phyloP scores from a whole-genome alignment of 2,329 filamentous ascomycete species.

The Fusarium sp. region DNA sequence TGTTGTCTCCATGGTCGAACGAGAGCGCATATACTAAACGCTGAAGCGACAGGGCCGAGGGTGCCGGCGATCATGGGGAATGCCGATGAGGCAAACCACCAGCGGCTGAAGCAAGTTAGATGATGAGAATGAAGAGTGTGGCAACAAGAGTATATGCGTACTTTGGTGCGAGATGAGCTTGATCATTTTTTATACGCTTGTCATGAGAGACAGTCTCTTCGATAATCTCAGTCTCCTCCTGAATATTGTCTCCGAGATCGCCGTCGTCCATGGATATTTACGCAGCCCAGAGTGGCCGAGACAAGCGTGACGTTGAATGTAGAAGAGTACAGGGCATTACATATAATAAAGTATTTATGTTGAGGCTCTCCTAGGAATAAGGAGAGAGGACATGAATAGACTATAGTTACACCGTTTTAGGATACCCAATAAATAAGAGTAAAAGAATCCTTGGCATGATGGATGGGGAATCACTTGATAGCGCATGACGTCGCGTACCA shows the following conservation, averaged over 20 bases:
- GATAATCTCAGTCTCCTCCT: slow-evolving; percentile 48
- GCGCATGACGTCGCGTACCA: slow-evolving; percentile 20
- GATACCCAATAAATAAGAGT: slow-evolving; percentile 1
- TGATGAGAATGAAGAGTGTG: not conserved
- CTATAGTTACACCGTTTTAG: not conserved
- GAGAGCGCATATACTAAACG: slow-evolving; percentile 88
- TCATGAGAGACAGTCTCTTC: slow-evolving; percentile 41
- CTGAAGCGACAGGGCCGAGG: slow-evolving; percentile 85
- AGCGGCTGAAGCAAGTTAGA: slow-evolving; percentile 56
- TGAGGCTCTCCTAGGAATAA: not conserved
- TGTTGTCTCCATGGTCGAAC: slow-evolving; percentile 80
- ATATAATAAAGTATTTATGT: not conserved
- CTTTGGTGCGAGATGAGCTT: slow-evolving; percentile 59
- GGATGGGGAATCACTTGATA: slow-evolving; percentile 3
- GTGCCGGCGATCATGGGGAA: slow-evolving; percentile 86
- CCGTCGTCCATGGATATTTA: slow-evolving; percentile 55
- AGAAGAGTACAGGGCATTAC: not conserved
- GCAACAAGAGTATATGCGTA: slow-evolving; percentile 32
- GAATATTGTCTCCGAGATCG: slow-evolving; percentile 52
- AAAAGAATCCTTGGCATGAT: slow-evolving; percentile 12
- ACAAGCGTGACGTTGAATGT: not conserved
- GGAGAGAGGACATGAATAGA: not conserved
- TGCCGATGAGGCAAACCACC: slow-evolving; percentile 72
- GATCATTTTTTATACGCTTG: slow-evolving; percentile 52
- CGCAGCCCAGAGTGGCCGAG: not conserved